Evolutionary conservation across 768 basidiomycete species (phyloP).

Genomic region (Candolleomyces eurysporus): DNA sequence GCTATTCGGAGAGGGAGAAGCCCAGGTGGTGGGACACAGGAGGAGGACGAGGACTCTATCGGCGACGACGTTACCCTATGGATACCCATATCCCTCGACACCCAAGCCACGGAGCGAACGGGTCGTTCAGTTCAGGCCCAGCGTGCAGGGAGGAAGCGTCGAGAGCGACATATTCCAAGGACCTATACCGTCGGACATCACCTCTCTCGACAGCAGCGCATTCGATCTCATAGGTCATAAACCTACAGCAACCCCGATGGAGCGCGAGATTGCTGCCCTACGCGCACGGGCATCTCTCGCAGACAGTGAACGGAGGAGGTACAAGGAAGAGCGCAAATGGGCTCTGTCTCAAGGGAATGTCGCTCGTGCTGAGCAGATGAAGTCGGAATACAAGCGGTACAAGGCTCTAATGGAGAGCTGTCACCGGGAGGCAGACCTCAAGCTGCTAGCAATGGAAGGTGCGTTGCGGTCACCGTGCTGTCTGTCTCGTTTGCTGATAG

Average conservation of each 20-base stretch:
- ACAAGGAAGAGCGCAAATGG: conserved; percentile 88
- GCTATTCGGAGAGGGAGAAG: conserved; percentile 16
- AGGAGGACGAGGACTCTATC: conserved; percentile 12
- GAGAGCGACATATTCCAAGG: conserved; percentile 18
- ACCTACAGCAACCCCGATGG: conserved; percentile 57
- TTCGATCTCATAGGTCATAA: conserved; percentile 64
- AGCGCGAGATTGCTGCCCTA: conserved; percentile 73
- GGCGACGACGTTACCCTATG: too few relatives aligned
- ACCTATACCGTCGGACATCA: conserved; percentile 44
- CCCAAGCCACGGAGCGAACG: conserved; percentile 22
- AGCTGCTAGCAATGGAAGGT: conserved; percentile 57
- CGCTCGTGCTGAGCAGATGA: conserved; percentile 74
- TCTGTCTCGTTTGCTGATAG: neutral
- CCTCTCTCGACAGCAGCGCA: conserved; percentile 63
- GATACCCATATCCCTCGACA: neutral
- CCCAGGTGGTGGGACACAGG: conserved; percentile 22
- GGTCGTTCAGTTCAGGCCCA: conserved; percentile 45
- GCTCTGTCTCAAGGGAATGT: conserved; percentile 75
- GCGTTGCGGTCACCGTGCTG: conserved; percentile 9
- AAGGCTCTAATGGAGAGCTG: conserved; percentile 79
- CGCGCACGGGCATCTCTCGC: conserved; percentile 77
- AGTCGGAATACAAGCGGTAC: conserved; percentile 82
- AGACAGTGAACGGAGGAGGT: conserved; percentile 78
- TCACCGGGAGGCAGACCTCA: conserved; percentile 71
- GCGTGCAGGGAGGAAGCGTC: conserved; percentile 37